Conservation (phyloP, 2,329 filamentous ascomycete genomes). For the Fusarium luffae region DNA sequence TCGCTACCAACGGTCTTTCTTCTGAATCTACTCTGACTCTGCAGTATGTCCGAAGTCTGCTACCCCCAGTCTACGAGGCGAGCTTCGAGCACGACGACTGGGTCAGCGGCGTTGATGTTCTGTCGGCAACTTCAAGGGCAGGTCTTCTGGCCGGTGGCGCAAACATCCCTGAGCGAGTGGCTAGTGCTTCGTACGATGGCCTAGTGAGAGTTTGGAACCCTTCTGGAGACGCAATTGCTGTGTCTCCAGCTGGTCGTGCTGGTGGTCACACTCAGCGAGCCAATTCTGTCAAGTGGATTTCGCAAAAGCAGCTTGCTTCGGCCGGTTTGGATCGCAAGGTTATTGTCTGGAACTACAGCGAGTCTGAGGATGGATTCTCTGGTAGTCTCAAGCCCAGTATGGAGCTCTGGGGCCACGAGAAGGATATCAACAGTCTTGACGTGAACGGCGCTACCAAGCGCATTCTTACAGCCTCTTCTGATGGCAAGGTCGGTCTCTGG, state of each 20-base stretch:
- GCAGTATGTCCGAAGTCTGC: slow-evolving; percentile 91
- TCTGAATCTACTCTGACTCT: slow-evolving; percentile 87
- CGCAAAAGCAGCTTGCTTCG: slow-evolving; percentile 81
- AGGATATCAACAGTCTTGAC: slow-evolving; percentile 77
- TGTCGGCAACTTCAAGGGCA: slow-evolving; percentile 74
- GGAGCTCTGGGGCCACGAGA: slow-evolving; percentile 86
- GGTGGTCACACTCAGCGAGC: slow-evolving; percentile 81
- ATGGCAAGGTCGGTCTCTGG: slow-evolving; percentile 90
- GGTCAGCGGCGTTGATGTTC: slow-evolving; percentile 87
- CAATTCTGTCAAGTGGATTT: slow-evolving; percentile 86
- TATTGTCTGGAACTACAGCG: slow-evolving; percentile 88
- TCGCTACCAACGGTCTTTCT: slow-evolving; percentile 86
- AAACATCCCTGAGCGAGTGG: slow-evolving; percentile 65
- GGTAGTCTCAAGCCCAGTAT: slow-evolving; percentile 76
- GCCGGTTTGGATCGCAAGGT: slow-evolving; percentile 87
- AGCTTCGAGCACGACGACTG: slow-evolving; percentile 98
- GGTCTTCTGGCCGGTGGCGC: slow-evolving; percentile 57
- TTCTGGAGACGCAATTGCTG: slow-evolving; percentile 85
- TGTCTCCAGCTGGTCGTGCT: slow-evolving; percentile 72
- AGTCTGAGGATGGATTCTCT: slow-evolving; percentile 69
- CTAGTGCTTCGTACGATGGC: slow-evolving; percentile 96
- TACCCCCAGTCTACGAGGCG: slow-evolving; percentile 88
- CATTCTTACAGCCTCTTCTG: slow-evolving; percentile 86
- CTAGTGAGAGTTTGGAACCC: slow-evolving; percentile 89
- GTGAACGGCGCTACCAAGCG: slow-evolving; percentile 79